Percentiles rank a stretch among this genome's conserved stretches.
Conservation (phyloP, 805 yeast genomes). For the Jamesozyma piceae region DNA sequence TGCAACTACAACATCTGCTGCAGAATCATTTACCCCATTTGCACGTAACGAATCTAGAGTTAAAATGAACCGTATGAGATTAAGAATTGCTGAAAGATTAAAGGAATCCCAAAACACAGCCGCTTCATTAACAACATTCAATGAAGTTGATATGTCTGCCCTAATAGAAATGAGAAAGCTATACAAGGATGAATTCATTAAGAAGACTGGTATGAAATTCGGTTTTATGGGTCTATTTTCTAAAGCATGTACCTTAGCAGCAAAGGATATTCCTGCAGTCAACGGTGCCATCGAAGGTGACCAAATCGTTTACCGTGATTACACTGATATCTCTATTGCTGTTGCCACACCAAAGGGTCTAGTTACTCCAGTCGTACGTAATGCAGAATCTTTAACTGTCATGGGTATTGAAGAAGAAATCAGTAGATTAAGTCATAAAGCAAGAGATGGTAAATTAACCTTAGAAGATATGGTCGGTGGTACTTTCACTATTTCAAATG, state of each 20-base stretch:
- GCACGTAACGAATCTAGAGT: conserved; percentile 84
- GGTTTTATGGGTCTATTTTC: conserved; percentile 99
- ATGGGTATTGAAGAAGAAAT: conserved; percentile 88
- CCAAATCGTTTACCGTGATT: conserved; percentile 92
- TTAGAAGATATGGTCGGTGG: conserved; percentile 99
- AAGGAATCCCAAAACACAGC: conserved; percentile 99
- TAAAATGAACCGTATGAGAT: conserved; percentile 98
- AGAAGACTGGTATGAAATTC: conserved; percentile 86
- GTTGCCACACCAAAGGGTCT: conserved; percentile 99
- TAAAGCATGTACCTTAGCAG: conserved; percentile 85
- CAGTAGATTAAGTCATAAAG: conserved; percentile 71
- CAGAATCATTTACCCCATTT: conserved; percentile 40
- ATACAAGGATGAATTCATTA: conserved; percentile 92
- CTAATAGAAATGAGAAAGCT: conserved; percentile 89
- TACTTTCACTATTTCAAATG: conserved; percentile 96
- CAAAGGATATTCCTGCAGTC: conserved; percentile 89
- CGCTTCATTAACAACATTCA: conserved; percentile 94
- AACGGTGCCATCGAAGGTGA: conserved; percentile 93
- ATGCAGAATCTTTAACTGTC: conserved; percentile 83
- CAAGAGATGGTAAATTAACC: conserved; percentile 93
- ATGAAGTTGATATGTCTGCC: conserved; percentile 93
- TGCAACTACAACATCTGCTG: conserved; percentile 25
- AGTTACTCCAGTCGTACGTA: conserved; percentile 95
- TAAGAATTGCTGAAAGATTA: conserved; percentile 96
- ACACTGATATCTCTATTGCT: conserved; percentile 89